Evolutionary conservation across 768 basidiomycete species (phyloP).

Genomic region (Lepiota brunneoincarnata): DNA sequence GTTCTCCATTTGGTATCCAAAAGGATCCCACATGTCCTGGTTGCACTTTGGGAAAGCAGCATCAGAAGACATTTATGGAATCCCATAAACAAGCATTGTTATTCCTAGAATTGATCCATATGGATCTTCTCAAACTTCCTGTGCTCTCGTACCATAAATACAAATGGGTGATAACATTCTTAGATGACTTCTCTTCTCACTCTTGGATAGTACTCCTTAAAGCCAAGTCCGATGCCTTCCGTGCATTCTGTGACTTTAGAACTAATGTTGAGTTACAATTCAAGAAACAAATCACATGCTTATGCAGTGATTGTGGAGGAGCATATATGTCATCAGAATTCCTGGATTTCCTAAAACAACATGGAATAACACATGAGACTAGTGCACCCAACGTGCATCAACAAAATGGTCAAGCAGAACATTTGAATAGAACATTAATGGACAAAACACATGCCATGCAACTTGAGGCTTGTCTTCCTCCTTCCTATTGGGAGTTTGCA

Average conservation of each 20-base stretch:
- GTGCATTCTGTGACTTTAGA: no score
- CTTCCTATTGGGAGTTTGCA: no score
- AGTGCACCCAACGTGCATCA: slow-evolving; percentile 15
- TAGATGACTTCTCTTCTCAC: slow-evolving; percentile 5
- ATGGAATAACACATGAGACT: background rate
- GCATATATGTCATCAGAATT: no score
- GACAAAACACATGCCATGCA: slow-evolving; percentile 13
- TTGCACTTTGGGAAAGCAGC: no score
- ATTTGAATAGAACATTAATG: slow-evolving; percentile 16
- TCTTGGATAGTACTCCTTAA: background rate
- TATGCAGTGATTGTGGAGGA: no score
- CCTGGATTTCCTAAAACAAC: background rate
- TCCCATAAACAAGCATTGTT: no score
- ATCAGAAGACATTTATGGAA: no score
- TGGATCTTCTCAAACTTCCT: background rate
- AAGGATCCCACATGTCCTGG: no score
- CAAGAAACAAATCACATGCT: no score
- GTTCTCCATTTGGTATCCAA: no score
- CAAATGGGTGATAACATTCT: slow-evolving; percentile 3
- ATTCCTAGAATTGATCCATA: no score
- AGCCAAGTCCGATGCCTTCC: slow-evolving; percentile 3
- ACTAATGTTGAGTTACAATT: no score
- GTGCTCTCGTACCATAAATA: slow-evolving; percentile 4
- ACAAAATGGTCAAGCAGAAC: slow-evolving; percentile 19
- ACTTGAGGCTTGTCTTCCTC: background rate